Evolutionary conservation across 805 yeast species (phyloP).

Genomic region (Groenewaldozyma tartarivorans): DNA sequence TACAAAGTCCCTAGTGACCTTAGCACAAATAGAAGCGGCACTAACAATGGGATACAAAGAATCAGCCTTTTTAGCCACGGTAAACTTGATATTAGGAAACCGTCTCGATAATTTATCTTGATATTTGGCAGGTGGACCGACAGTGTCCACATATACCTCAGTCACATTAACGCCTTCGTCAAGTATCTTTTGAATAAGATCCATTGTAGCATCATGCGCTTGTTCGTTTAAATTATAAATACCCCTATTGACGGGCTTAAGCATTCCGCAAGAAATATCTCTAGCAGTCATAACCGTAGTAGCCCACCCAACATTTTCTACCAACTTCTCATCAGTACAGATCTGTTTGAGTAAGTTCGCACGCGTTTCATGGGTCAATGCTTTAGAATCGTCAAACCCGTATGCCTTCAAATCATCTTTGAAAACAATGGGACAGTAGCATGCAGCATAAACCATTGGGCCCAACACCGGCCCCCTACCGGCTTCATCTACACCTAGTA

Average conservation of each 20-base stretch:
- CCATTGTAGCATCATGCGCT: conserved; percentile 92
- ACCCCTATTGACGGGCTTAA: conserved; percentile 43
- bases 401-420: conserved; percentile 40
- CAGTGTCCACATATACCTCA: conserved; percentile 87
- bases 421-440: conserved; percentile 59
- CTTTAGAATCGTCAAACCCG: conserved; percentile 92
- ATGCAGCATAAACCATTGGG: conserved; percentile 92
- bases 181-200: conserved; percentile 55
- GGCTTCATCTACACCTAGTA: conserved; percentile 94
- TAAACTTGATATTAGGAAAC: conserved; percentile 64
- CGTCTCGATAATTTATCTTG: conserved; percentile 58
- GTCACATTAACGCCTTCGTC: conserved; percentile 52
- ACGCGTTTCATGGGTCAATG: conserved; percentile 64
- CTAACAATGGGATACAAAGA: conserved; percentile 85
- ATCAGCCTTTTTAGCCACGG: conserved; percentile 93
- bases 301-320: conserved; percentile 72
- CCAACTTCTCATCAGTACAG: conserved; percentile 39
- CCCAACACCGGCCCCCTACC: conserved; percentile 98
- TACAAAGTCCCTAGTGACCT: conserved; percentile 80
- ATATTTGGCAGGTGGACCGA: conserved; percentile 86
- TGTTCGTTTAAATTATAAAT: conserved; percentile 81
- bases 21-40: conserved; percentile 92
- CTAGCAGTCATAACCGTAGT: conserved; percentile 76
- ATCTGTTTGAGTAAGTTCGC: conserved; percentile 50
- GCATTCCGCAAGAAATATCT: conserved; percentile 86